phyloP scores from a whole-genome alignment of 2,329 filamentous ascomycete genomes.

The Trichoderma citrinoviride region DNA sequence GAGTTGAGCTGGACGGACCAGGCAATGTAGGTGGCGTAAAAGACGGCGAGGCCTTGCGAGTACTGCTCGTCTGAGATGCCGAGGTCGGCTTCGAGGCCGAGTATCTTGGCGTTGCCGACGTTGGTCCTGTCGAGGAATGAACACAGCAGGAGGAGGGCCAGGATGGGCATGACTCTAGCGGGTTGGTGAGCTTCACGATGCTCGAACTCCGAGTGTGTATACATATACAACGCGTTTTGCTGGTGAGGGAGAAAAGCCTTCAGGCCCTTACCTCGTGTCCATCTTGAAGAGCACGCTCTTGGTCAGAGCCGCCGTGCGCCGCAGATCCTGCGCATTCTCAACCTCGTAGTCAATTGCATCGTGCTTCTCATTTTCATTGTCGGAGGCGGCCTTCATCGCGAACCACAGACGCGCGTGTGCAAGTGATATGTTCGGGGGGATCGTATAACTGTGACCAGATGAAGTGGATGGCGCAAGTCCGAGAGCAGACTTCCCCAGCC shows the following conservation, averaged over 20 bases:
- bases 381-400: constrained; percentile 23
- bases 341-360: constrained; percentile 21
- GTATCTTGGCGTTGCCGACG: constrained; percentile 67
- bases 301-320: constrained; percentile 25
- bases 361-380: constrained; percentile 27
- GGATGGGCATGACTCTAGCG: constrained; percentile 60
- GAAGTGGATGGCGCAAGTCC: no score
- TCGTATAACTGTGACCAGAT: no score
- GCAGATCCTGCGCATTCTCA: constrained; percentile 23
- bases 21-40: constrained; percentile 63
- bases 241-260: no score
- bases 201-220: neutral
- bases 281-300: constrained; percentile 31
- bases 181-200: neutral
- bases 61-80: constrained; percentile 61
- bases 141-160: constrained; percentile 64
- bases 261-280: constrained; percentile 28
- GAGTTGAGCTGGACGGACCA: constrained; percentile 39
- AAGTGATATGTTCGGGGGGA: no score
- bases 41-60: constrained; percentile 61
- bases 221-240: no score
- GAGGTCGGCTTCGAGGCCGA: constrained; percentile 58
- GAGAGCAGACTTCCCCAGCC: no score
- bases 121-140: constrained; percentile 68
- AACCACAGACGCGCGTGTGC: neutral